phyloP scores from a whole-genome alignment of 371 early-diverging fungal species.

The Circinella minor region DNA sequence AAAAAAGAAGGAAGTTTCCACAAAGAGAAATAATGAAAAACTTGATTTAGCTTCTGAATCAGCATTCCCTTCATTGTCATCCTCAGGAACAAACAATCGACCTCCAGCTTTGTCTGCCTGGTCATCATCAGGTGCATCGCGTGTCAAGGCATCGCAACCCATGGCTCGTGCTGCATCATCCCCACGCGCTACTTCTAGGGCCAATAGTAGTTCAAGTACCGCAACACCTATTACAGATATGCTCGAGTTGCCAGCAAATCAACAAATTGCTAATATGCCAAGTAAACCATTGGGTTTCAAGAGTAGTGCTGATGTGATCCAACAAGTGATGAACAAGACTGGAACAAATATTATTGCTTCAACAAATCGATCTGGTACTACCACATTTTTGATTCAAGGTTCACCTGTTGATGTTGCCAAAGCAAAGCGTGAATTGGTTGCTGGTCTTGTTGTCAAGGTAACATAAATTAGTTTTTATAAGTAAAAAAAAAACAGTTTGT shows the following conservation, averaged over 20 bases:
- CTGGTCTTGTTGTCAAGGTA: slow-evolving; percentile 80
- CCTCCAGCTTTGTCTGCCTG: slow-evolving; percentile 49
- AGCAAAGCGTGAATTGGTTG: slow-evolving; percentile 80
- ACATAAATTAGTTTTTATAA: neutral
- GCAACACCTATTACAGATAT: slow-evolving; percentile 58
- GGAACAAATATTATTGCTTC: slow-evolving; percentile 89
- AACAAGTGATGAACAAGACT: slow-evolving; percentile 70
- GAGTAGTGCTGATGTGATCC: slow-evolving; percentile 71
- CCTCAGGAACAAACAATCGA: slow-evolving; percentile 48
- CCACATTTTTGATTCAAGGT: slow-evolving; percentile 88
- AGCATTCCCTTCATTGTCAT: slow-evolving; percentile 75
- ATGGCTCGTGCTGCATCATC: slow-evolving; percentile 12
- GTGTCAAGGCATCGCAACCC: slow-evolving; percentile 48
- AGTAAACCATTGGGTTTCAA: slow-evolving; percentile 60
- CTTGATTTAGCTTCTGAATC: slow-evolving; percentile 68
- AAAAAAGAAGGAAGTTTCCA: slow-evolving; percentile 22
- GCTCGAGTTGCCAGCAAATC: slow-evolving; percentile 65
- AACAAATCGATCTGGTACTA: slow-evolving; percentile 76
- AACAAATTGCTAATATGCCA: slow-evolving; percentile 51
- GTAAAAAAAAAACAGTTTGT: no score
- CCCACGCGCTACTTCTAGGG: slow-evolving; percentile 19
- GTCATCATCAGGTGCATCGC: slow-evolving; percentile 54
- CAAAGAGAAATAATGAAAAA: slow-evolving; percentile 11
- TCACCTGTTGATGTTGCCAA: slow-evolving; percentile 74
- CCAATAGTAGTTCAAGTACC: slow-evolving; percentile 14